A percentile compares a stretch with the other conserved stretches of the same genome.
phyloP scores from a whole-genome alignment of 2,329 filamentous ascomycete species.

The Clonostachys solani region DNA sequence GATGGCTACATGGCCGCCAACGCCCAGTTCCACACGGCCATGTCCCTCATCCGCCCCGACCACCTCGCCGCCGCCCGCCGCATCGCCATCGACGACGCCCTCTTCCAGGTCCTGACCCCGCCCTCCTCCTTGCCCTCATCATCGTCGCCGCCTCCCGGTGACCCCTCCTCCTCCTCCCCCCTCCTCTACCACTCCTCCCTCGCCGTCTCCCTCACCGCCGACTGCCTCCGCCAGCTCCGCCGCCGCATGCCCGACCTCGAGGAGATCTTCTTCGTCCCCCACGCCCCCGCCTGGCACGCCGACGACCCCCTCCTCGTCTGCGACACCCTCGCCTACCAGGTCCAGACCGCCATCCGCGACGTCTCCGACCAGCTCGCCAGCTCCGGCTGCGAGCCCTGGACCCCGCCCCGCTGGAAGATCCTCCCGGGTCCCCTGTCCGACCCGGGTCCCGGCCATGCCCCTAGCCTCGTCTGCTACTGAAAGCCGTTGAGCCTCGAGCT shows the following conservation, averaged over 20 bases:
- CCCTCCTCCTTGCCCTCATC: neutral
- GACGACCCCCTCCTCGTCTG: constrained; percentile 25
- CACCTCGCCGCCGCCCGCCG: constrained; percentile 34
- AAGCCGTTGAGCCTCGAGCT: too few species aligned
- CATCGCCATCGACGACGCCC: constrained; percentile 38
- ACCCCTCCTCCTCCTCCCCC: neutral
- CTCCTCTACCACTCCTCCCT: constrained; percentile 15
- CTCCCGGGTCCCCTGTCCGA: neutral
- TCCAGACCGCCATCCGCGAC: constrained; percentile 25
- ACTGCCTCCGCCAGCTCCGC: constrained; percentile 31
- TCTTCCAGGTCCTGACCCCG: constrained; percentile 24
- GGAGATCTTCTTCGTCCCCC: constrained; percentile 38
- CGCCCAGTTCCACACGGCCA: constrained; percentile 37
- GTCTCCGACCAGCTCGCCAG: constrained; percentile 12
- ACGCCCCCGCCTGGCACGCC: constrained; percentile 2
- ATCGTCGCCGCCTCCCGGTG: neutral
- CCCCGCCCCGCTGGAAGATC: neutral
- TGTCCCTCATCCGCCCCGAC: constrained; percentile 32
- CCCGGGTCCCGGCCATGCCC: neutral
- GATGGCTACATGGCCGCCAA: constrained; percentile 39
- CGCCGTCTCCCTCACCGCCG: constrained; percentile 31
- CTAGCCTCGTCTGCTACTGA: too few species aligned
- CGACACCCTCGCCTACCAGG: constrained; percentile 17
- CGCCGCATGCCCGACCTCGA: constrained; percentile 30
- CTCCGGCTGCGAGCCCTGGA: neutral